Conservation (phyloP, 257 asterid species). For the Nicotiana tomentosiformis region DNA sequence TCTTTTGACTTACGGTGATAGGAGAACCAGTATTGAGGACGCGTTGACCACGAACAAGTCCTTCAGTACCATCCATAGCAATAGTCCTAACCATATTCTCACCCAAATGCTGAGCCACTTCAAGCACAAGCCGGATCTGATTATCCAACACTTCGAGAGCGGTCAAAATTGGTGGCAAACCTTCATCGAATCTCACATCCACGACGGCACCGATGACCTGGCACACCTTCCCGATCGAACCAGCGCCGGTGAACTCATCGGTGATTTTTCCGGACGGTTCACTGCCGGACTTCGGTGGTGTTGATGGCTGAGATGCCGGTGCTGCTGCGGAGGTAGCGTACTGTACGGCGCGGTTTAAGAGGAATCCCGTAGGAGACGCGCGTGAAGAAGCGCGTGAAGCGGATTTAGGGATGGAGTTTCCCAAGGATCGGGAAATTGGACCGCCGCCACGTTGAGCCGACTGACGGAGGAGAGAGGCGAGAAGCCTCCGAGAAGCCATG, state of each 20-base stretch:
- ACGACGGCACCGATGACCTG: constrained; percentile 96
- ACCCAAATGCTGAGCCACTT: constrained; percentile 90
- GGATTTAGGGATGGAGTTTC: constrained; percentile 7
- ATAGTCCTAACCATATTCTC: constrained; percentile 79
- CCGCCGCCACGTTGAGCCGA: constrained; percentile 40
- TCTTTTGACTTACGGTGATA: constrained; percentile 51
- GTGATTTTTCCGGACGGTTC: constrained; percentile 56
- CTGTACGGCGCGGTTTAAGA: constrained; percentile 57
- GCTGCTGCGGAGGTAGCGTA: constrained; percentile 53
- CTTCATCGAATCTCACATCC: constrained; percentile 77
- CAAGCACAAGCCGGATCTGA: constrained; percentile 83
- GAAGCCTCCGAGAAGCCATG: constrained; percentile 87
- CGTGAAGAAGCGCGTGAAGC: background rate
- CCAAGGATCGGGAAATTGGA: constrained; percentile 16
- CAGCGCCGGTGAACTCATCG: constrained; percentile 73
- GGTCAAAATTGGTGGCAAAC: constrained; percentile 86
- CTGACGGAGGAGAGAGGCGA: constrained; percentile 64
- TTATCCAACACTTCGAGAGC: constrained; percentile 85
- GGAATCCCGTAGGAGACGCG: constrained; percentile 57
- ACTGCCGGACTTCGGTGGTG: constrained; percentile 31
- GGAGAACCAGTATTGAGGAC: constrained; percentile 92
- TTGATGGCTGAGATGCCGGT: constrained; percentile 14
- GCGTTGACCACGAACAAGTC: constrained; percentile 75
- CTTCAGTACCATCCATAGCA: constrained; percentile 97
- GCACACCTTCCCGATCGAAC: constrained; percentile 68